A percentile compares a stretch with the other conserved stretches of the same genome.
Conservation (phyloP, 2,329 filamentous ascomycete genomes). For the Alternaria dauci region DNA sequence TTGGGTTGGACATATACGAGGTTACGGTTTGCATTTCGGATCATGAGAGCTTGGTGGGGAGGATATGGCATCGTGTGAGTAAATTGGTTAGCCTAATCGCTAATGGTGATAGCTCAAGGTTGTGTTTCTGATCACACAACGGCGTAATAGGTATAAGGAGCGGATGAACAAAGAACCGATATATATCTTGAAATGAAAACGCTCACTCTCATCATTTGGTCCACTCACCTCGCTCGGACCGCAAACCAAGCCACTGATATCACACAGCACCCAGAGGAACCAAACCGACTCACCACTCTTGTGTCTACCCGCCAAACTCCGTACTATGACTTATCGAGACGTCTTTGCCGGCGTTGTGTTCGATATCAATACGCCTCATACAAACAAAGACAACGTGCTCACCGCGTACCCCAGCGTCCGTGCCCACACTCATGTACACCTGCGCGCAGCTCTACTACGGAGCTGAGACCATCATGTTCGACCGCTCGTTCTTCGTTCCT, state of each 20-base stretch:
- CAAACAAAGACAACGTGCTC: neutral
- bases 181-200: accelerated
- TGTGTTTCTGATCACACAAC: too few species aligned
- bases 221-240: too few species aligned
- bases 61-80: neutral
- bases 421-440: neutral
- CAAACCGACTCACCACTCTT: neutral
- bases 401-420: neutral
- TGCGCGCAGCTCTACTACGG: too few species aligned
- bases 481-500: too few species aligned
- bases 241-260: too few species aligned
- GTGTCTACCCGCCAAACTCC: neutral
- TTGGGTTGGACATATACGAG: neutral
- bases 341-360: neutral
- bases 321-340: neutral
- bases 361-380: neutral
- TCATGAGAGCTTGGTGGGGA: neutral
- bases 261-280: too few species aligned
- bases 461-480: too few species aligned
- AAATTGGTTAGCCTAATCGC: neutral
- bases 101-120: neutral
- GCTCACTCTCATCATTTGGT: too few species aligned
- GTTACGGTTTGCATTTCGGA: neutral
- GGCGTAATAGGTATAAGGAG: too few species aligned
- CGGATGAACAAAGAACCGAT: too few species aligned